Conservation (phyloP, 257 asterid species). For the Solanum okadae region DNA sequence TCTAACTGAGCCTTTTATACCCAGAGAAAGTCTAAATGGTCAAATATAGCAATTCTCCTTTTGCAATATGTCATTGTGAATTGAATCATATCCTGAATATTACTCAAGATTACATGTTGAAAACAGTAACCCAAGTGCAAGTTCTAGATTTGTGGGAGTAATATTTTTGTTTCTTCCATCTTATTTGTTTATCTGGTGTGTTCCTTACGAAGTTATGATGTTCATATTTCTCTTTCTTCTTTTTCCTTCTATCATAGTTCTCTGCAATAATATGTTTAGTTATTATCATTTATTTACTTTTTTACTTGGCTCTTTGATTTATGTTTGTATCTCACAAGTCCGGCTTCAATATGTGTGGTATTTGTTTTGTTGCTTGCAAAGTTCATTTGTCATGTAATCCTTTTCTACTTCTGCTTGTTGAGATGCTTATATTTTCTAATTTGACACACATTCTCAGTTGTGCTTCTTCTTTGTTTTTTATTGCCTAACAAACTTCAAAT, state of each 20-base stretch:
- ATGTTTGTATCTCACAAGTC: neutral
- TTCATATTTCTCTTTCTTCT: neutral
- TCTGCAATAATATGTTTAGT: neutral
- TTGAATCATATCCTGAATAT: neutral
- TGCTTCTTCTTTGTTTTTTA: neutral
- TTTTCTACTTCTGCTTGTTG: neutral
- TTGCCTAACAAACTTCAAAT: slow-evolving; percentile 1
- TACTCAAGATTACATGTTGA: neutral
- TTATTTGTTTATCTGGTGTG: neutral
- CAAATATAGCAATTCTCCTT: neutral
- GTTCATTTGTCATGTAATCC: neutral
- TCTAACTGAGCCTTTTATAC: neutral
- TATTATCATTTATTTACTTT: neutral
- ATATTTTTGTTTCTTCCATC: neutral
- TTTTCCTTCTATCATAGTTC: neutral
- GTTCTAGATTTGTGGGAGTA: neutral
- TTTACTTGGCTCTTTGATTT: neutral
- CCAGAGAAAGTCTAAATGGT: neutral
- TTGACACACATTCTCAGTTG: neutral
- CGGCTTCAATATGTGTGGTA: neutral
- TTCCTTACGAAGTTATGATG: neutral
- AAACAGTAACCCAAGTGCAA: neutral
- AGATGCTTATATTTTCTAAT: neutral
- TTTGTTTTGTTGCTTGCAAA: neutral
- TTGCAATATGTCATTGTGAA: neutral